Evolutionary conservation across 208 protist genomes (phyloP), one percentile per base, ranked within the genome.

Genomic region (Trypanosoma conorhini): DNA sequence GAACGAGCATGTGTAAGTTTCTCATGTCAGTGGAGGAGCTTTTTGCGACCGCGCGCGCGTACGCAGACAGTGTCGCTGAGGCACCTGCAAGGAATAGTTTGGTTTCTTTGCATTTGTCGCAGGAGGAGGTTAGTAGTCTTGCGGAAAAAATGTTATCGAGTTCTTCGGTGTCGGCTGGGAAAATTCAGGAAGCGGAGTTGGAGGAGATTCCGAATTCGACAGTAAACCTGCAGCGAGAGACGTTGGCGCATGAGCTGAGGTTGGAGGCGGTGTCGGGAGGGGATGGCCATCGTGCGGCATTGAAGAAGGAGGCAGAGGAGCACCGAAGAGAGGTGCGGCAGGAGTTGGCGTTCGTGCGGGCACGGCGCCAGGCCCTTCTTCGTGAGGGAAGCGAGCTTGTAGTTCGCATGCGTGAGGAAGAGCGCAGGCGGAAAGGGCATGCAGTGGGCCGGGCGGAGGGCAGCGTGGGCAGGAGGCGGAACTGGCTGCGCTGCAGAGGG

Each of bases 141-240:
- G 62, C 62, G 33, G 24, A 67, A 42, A 40, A 28, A 58, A 56
- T 67, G 50, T 46, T 67, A 67, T 67, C 48, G 5, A 67, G 56
- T 40, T 28, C 55, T 30, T 35, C 46, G 33, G 13, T 21, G 26
- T 58, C 30, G 40, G 26, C 58, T 28, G 1, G 55, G 17, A 58
- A 67, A 30, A 58, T 9, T 0, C 10, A 17, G 17, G 62, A 46
- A 28, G 15, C 46, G 10, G 46, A 46, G 4, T 22, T 46, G 13
- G 22, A 48, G 0, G 8, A 67, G 22, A 26, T 58, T 26, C 44
- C 38, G 3, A 10, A 3, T 21, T 38, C 21, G 15, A 33, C 54
- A 59, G 24, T 5, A 8, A 5, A 26, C 0, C 5, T 21, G 28
- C 50, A 5, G 42, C 8, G 8, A 21, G 9, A 13, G 1, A 19